A percentile compares a stretch with the other conserved stretches of the same genome.
Evolutionary conservation across 140 eudicot genomes (phyloP).

Genomic region (Eryngium alpinum): DNA sequence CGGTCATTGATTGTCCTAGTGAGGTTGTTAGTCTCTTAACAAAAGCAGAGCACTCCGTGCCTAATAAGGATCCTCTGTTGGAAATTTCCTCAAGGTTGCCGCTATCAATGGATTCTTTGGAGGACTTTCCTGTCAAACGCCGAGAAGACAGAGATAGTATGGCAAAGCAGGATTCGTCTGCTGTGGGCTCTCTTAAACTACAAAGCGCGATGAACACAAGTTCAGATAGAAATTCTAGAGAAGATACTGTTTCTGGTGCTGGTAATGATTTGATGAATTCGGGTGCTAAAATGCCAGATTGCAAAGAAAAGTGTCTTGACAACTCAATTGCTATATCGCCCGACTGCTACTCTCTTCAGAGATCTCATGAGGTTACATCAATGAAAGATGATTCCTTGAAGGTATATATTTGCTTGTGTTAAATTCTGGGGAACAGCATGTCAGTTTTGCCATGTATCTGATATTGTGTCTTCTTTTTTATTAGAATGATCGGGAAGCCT

Average conservation of each 20-base stretch:
- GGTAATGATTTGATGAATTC: conserved; percentile 3
- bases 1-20: background rate
- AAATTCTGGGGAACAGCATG: background rate
- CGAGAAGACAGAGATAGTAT: background rate
- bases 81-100: conserved; percentile 8
- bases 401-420: conserved; percentile 16
- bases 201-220: background rate
- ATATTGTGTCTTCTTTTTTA: background rate
- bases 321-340: conserved; percentile 6
- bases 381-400: background rate
- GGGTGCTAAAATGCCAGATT: background rate
- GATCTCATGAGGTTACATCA: background rate
- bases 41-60: background rate
- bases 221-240: background rate
- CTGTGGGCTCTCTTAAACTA: background rate
- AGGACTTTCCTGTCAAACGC: background rate
- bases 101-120: background rate
- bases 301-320: conserved; percentile 3
- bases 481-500: background rate
- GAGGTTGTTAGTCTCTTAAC: conserved; percentile 2
- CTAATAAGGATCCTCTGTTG: conserved; percentile 16
- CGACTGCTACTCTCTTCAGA: background rate
- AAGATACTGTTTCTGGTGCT: conserved; percentile 1
- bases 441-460: background rate
- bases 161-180: background rate